A percentile compares a stretch with the other conserved stretches of the same genome.
phyloP scores from a whole-genome alignment of 1,139 yeast genomes.

The Suhomyces bolitotheri region DNA sequence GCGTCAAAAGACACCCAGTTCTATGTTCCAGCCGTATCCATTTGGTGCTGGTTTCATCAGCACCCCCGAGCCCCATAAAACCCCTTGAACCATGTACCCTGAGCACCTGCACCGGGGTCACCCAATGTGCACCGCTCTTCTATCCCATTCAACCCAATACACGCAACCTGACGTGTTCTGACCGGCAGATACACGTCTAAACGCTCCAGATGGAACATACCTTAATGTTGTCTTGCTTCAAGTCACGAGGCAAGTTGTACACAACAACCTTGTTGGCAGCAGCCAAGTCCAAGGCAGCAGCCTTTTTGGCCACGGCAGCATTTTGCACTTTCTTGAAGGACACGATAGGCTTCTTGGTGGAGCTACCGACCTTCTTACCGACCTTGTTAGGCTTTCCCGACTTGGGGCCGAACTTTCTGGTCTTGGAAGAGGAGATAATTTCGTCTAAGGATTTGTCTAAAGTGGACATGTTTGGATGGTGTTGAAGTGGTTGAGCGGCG shows the following conservation, averaged over 20 bases:
- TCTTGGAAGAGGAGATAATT: conserved; percentile 67
- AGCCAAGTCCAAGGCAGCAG: conserved; percentile 46
- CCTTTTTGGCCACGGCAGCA: conserved; percentile 29
- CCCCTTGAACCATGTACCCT: not conserved
- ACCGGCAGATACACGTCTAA: conserved; percentile 7
- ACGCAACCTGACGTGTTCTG: conserved; percentile 2
- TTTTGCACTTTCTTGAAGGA: conserved; percentile 42
- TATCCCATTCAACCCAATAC: conserved; percentile 7
- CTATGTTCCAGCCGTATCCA: too few species aligned
- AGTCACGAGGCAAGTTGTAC: conserved; percentile 76
- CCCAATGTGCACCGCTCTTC: not conserved
- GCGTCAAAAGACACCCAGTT: too few species aligned
- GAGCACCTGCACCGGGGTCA: conserved; percentile 2
- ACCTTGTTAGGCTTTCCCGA: conserved; percentile 36
- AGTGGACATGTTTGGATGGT: conserved; percentile 43
- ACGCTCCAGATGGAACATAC: conserved; percentile 53
- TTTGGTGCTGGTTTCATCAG: too few species aligned
- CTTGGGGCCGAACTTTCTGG: conserved; percentile 20
- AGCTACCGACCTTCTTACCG: conserved; percentile 32
- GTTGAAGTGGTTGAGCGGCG: conserved; percentile 1
- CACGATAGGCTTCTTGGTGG: conserved; percentile 35
- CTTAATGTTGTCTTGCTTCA: conserved; percentile 74
- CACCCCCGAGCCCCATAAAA: too few species aligned
- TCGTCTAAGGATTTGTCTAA: conserved; percentile 96
- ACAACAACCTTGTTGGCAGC: conserved; percentile 75